Evolutionary conservation across 148 eudicot species (phyloP).

Genomic region (Pouteria glomerata): DNA sequence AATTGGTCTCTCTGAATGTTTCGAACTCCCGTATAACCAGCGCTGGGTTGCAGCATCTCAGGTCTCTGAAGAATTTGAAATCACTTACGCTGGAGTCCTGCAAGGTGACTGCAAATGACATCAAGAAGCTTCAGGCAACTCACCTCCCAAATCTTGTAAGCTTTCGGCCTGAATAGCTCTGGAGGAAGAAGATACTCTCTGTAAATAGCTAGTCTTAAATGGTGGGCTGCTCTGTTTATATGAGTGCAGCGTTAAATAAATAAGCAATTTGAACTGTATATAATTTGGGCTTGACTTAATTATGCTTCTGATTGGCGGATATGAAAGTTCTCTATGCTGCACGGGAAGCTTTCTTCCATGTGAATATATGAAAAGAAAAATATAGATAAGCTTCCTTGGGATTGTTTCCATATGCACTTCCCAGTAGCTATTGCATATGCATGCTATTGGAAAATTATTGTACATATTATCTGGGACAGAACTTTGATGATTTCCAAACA

Average conservation of each 20-base stretch:
- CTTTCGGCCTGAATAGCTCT: slow-evolving; percentile 64
- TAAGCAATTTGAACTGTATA: slow-evolving; percentile 10
- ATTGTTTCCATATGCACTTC: slow-evolving; percentile 8
- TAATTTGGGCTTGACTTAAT: slow-evolving; percentile 1
- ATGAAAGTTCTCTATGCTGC: slow-evolving; percentile 9
- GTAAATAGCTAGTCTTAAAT: slow-evolving; percentile 22
- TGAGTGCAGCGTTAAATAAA: background rate
- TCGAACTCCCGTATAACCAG: slow-evolving; percentile 76
- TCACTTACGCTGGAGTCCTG: slow-evolving; percentile 80
- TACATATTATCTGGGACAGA: background rate
- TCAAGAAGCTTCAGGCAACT: slow-evolving; percentile 60
- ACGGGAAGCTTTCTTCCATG: slow-evolving; percentile 20
- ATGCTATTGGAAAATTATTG: background rate
- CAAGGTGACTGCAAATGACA: slow-evolving; percentile 81
- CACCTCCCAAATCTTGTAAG: slow-evolving; percentile 65
- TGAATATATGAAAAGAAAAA: background rate
- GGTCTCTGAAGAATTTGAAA: slow-evolving; percentile 57
- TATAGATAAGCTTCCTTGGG: slow-evolving; percentile 24
- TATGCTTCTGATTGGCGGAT: slow-evolving; percentile 5
- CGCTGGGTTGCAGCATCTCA: slow-evolving; percentile 58
- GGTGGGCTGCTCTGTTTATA: slow-evolving; percentile 3
- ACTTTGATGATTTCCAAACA: too few relatives aligned
- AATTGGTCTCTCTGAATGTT: slow-evolving; percentile 61
- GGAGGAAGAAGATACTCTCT: background rate
- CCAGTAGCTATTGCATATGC: slow-evolving; percentile 4